Evolutionary conservation across 2,329 filamentous ascomycete species (phyloP), one percentile per base, ranked within the genome.

Genomic region (Fusarium austroafricanum): DNA sequence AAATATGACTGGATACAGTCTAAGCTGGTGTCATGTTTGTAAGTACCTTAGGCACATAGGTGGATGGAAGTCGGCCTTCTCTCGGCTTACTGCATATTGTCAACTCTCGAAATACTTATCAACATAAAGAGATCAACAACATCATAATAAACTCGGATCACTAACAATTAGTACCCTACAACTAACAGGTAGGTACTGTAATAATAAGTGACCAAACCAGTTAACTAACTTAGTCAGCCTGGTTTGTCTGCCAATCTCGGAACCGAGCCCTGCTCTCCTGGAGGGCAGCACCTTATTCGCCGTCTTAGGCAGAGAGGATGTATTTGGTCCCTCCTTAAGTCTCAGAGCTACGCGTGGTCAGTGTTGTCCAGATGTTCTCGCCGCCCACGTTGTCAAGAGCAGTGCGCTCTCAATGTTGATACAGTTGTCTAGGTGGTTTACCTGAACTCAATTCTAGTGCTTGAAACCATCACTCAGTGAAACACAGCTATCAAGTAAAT

Each of bases 201-300:
- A 15, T 39, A 44, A 42, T 17, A 51, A 44, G 57, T 55, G 39
- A 43, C 51, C 44, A 52, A 51, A 38, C 12, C 42, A 23, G 31
- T 6, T 23, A 23, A 6, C 21, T 23, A 23, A 6, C 47, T 61
- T 61, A 58, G 63, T 50, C 63, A 68, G 58, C 47, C 18, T 63
- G 40, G 39, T 35, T 44, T 20, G 38, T 38, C 50, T 65, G 12
- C 23, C 61, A 35, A 37, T 33, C 39, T 65, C 38, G 29, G 33
- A 37, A 51, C 40, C 44, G 18, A 45, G 44, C 29, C 5, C 9
- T 38, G 21, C 28, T 49, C 31, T 26, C 47, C 28, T 17, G 23
- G 33, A 42, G 15, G 33, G 37, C 39, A 42, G 20, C n/a, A n/a
- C 42, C 42, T 47, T 28, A 47, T 56, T 49, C 43, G 61, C 31